Evolutionary conservation across 2,329 filamentous ascomycete species (phyloP).

Genomic region (Dryadomyces quercivorus): DNA sequence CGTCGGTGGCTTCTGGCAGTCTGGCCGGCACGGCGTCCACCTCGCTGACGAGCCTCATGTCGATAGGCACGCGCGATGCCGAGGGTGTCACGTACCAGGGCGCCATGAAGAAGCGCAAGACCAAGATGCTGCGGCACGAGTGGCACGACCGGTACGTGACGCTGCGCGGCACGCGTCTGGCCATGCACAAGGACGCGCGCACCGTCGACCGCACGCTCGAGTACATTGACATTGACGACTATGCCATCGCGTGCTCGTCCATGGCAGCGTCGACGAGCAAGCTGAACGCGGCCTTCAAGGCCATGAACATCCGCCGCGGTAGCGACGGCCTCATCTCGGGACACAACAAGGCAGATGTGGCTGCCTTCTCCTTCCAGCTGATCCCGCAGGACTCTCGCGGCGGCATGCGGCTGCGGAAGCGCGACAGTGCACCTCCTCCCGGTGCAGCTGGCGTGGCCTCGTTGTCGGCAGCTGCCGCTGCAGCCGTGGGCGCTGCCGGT

Average conservation of each 20-base stretch:
- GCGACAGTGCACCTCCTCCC: conserved; percentile 30
- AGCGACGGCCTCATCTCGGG: conserved; percentile 28
- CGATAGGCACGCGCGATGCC: conserved; percentile 10
- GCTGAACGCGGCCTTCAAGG: conserved; percentile 77
- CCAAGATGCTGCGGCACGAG: conserved; percentile 77
- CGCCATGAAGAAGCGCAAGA: conserved; percentile 91
- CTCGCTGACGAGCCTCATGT: conserved; percentile 12
- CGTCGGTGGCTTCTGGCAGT: conserved; percentile 10
- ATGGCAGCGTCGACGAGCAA: conserved; percentile 65
- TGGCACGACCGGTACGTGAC: conserved; percentile 91
- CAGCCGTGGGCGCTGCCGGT: neutral
- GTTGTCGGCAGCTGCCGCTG: conserved; percentile 8
- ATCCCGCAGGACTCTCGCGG: conserved; percentile 55
- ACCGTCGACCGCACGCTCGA: conserved; percentile 49
- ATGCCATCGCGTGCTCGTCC: conserved; percentile 73
- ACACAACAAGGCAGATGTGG: conserved; percentile 34
- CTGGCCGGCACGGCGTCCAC: conserved; percentile 13
- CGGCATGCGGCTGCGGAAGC: conserved; percentile 35
- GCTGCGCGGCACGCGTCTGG: conserved; percentile 61
- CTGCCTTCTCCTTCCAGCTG: conserved; percentile 75
- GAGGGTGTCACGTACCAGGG: conserved; percentile 59
- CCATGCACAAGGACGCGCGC: conserved; percentile 57
- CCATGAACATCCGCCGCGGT: conserved; percentile 50
- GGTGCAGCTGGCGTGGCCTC: conserved; percentile 12
- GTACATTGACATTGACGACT: conserved; percentile 80